Evolutionary conservation across 768 basidiomycete species (phyloP).

Genomic region (Boletus subcaerulescens): DNA sequence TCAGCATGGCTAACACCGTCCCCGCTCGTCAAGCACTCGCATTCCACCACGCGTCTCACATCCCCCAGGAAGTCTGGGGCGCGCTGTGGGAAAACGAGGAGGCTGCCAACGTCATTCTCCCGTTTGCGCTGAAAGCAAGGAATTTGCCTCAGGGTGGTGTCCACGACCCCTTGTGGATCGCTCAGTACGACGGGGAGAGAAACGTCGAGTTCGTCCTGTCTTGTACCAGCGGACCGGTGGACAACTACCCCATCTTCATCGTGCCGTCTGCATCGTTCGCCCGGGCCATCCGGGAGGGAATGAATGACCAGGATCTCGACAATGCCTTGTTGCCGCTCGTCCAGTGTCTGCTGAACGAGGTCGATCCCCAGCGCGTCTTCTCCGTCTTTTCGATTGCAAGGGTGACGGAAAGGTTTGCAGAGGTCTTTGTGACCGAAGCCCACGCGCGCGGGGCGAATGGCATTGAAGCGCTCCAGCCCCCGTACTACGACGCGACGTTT

Average conservation of each 20-base stretch:
- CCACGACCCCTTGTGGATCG: conserved; percentile 30
- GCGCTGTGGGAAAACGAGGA: conserved; percentile 28
- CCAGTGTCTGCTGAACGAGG: conserved; percentile 6
- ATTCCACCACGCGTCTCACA: conserved; percentile 4
- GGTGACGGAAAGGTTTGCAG: conserved; percentile 44
- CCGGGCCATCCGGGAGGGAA: not conserved
- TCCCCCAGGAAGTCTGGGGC: conserved; percentile 27
- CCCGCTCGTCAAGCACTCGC: not conserved
- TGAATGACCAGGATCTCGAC: not conserved
- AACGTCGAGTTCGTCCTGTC: conserved; percentile 9
- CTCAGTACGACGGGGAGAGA: conserved; percentile 14
- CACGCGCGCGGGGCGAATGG: not conserved
- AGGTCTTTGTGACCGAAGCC: conserved; percentile 40
- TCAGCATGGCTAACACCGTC: conserved; percentile 10
- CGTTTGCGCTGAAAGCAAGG: conserved; percentile 33
- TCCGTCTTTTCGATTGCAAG: conserved; percentile 60
- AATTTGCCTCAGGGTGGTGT: not conserved
- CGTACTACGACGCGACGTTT: conserved; percentile 64
- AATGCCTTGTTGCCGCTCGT: conserved; percentile 4
- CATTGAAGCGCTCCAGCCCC: conserved; percentile 28
- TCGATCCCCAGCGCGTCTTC: conserved; percentile 33
- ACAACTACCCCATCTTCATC: conserved; percentile 14
- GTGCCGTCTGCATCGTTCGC: conserved; percentile 8
- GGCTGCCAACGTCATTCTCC: conserved; percentile 38
- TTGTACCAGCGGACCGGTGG: conserved; percentile 1